Conservation (phyloP, 2,329 filamentous ascomycete genomes). For the Colletotrichum godetiae region DNA sequence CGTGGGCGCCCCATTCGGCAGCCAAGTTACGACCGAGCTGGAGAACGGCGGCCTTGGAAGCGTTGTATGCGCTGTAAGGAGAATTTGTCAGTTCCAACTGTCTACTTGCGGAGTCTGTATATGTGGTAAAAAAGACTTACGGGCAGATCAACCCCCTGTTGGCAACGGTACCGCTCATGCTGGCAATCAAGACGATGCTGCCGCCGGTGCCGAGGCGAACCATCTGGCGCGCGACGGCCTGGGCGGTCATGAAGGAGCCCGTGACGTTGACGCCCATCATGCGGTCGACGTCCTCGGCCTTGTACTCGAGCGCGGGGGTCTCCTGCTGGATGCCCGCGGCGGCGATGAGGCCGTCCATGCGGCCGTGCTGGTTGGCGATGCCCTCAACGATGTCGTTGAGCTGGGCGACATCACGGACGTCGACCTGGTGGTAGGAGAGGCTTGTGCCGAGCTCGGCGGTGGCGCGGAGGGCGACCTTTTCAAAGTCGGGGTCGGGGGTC, state of each 20-base stretch:
- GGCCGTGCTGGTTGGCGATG: slow-evolving; percentile 77
- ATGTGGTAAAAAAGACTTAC: slow-evolving; percentile 54
- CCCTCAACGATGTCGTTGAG: slow-evolving; percentile 75
- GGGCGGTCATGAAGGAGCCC: slow-evolving; percentile 87
- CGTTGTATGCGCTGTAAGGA: slow-evolving; percentile 85
- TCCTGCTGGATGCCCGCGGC: slow-evolving; percentile 83
- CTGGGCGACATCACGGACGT: slow-evolving; percentile 77
- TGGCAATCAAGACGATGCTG: slow-evolving; percentile 75
- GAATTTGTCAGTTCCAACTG: too few relatives aligned
- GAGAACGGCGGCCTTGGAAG: slow-evolving; percentile 79
- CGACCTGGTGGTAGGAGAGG: slow-evolving; percentile 80
- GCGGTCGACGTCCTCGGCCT: slow-evolving; percentile 77
- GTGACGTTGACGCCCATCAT: slow-evolving; percentile 89
- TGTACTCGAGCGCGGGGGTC: slow-evolving; percentile 84
- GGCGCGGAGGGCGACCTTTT: slow-evolving; percentile 71
- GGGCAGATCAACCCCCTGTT: slow-evolving; percentile 70
- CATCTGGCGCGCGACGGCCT: slow-evolving; percentile 87
- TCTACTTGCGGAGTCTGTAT: too few relatives aligned
- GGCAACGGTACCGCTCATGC: slow-evolving; percentile 76
- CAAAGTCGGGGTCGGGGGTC: slow-evolving; percentile 67
- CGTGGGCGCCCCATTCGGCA: slow-evolving; percentile 77
- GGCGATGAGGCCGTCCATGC: slow-evolving; percentile 82
- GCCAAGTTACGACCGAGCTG: slow-evolving; percentile 79
- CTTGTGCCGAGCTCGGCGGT: slow-evolving; percentile 72
- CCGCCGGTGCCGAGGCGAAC: slow-evolving; percentile 66